phyloP scores from a whole-genome alignment of 2,329 filamentous ascomycete genomes.

The Ascosphaera apis region DNA sequence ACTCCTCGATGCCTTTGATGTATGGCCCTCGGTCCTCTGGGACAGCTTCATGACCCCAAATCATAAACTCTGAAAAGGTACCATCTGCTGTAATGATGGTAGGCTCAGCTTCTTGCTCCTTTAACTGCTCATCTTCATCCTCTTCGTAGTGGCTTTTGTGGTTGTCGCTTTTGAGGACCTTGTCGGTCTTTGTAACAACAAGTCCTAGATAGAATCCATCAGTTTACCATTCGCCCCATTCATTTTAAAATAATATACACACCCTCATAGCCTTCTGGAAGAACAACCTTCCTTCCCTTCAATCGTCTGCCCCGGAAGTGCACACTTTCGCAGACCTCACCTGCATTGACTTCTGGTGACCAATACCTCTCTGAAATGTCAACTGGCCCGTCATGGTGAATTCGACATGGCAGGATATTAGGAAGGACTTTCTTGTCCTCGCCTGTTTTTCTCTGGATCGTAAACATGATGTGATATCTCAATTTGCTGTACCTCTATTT shows the following conservation, averaged over 20 bases:
- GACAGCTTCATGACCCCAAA: constrained; percentile 63
- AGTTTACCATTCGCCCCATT: not conserved
- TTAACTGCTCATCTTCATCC: constrained; percentile 21
- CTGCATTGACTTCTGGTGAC: constrained; percentile 30
- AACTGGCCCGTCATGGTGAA: constrained; percentile 56
- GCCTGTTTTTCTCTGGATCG: constrained; percentile 4
- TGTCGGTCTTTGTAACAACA: constrained; percentile 29
- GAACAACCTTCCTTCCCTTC: constrained; percentile 37
- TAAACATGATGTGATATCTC: not conserved
- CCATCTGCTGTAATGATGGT: constrained; percentile 36
- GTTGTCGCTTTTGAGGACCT: constrained; percentile 8
- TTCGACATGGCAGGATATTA: constrained; percentile 57
- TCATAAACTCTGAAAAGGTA: constrained; percentile 48
- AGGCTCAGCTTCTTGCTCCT: constrained; percentile 26
- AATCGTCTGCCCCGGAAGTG: constrained; percentile 68
- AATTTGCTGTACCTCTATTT: not conserved
- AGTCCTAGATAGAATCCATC: constrained; percentile 23
- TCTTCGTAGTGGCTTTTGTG: constrained; percentile 7
- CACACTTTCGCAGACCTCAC: constrained; percentile 25
- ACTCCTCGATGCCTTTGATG: constrained; percentile 54
- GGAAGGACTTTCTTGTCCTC: constrained; percentile 26
- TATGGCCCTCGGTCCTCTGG: constrained; percentile 47
- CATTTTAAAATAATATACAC: constrained; percentile 1
- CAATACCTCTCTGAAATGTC: constrained; percentile 44
- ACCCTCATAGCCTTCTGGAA: constrained; percentile 51